Conservation (phyloP, 1,139 yeast genomes). For the Blastobotrys ciferrii region DNA sequence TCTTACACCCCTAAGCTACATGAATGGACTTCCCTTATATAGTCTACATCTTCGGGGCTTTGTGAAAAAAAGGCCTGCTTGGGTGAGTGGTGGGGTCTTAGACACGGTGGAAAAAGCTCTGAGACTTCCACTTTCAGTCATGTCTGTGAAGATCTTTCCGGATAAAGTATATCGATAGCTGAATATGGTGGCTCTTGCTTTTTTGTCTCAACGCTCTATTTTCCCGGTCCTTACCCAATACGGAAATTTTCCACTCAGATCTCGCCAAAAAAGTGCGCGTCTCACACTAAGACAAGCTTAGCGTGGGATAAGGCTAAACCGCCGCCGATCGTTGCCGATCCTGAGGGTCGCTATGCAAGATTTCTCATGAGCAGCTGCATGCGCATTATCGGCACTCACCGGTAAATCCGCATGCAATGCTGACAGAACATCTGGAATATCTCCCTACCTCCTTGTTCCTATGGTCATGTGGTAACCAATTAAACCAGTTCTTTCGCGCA, state of each 20-base stretch:
- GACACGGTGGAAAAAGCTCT: conserved; percentile 1
- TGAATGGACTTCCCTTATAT: background rate
- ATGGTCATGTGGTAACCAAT: no score
- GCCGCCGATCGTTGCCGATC: background rate
- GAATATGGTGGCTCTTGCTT: background rate
- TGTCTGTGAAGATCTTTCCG: background rate
- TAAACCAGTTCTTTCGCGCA: no score
- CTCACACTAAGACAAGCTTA: background rate
- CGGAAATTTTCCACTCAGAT: background rate
- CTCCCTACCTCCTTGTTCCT: no score
- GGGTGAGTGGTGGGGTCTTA: no score
- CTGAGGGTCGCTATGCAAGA: background rate
- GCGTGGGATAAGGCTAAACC: background rate
- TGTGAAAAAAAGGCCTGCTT: no score
- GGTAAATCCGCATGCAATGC: background rate
- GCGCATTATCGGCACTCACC: background rate
- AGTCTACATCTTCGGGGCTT: background rate
- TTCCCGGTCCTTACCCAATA: background rate
- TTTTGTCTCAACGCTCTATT: background rate
- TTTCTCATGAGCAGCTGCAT: background rate
- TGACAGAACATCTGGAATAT: background rate
- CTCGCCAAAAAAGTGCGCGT: background rate
- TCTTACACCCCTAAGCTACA: background rate
- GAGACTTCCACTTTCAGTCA: background rate
- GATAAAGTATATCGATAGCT: conserved; percentile 2